Base-by-base conservation (phyloP, 257 asterid genomes). In the Haberlea rhodopensis region DNA sequence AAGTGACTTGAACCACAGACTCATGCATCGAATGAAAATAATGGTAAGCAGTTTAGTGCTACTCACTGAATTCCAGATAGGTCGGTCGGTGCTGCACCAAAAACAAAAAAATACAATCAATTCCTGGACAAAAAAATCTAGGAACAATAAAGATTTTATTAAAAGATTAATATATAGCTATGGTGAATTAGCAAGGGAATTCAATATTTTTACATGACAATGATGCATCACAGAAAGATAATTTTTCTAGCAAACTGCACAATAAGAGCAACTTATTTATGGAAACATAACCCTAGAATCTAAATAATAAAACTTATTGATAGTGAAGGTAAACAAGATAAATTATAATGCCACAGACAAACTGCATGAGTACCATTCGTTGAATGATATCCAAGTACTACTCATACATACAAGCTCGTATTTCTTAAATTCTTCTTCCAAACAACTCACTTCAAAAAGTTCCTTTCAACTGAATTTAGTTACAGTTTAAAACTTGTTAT, bases 41-140 rank as follows among this genome's bases (percentile, higher is more conserved):
- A 67, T 67, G 70, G 57, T 70, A 53, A 48, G 58, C 8, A 34
- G n/a, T n/a, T n/a, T n/a, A n/a, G n/a, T n/a, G n/a, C 57, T 77
- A 92, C 98, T 89, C 79, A 92, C 99, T 70, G 99, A 79, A 77
- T 83, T 90, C 99, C 99, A 94, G 69, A 73, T 73, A 60, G 99
- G 99, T 80, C 70, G 81, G 78, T 85, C 82, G 9, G 97, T 90
- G 45, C 99, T 94, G 96, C 69, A 77, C 57, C 63, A 71, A 62
- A 56, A 60, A 71, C 58, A 54, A 71, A 62, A 56, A 53, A 58
- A 66, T 60, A 70, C 53, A 23, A 70, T 84, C 65, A 86, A 40
- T 70, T 25, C 31, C 56, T 10, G 31, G 46, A 40, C 6, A 40
- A 54, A 58, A 19, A 29, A 7, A 45, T 54, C 66, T 24, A 40